A percentile compares a stretch with the other conserved stretches of the same genome.
phyloP scores from a whole-genome alignment of 192 early-diverging fungal species.

The Tieghemiomyces parasiticus region DNA sequence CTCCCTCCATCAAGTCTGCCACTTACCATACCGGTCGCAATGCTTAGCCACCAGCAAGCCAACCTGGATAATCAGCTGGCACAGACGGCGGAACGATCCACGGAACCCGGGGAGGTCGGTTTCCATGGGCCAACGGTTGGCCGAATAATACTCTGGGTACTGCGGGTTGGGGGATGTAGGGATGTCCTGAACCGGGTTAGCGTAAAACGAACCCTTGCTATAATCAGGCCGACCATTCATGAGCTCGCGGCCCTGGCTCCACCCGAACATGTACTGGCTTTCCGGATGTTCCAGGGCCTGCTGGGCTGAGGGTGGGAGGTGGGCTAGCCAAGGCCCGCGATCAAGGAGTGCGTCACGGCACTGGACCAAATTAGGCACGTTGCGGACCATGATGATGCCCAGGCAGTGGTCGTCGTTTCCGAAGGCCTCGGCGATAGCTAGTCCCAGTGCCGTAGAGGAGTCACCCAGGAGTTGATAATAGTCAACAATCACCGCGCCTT shows the following conservation, averaged over 20 bases:
- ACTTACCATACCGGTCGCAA: constrained; percentile 35
- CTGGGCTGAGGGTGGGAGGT: constrained; percentile 31
- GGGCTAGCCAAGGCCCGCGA: constrained; percentile 35
- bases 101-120: constrained; percentile 32
- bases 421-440: constrained; percentile 34
- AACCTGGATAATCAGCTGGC: constrained; percentile 35
- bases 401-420: constrained; percentile 31
- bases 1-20: no score
- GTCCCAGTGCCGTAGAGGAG: constrained; percentile 19
- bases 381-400: constrained; percentile 38
- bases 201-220: constrained; percentile 49
- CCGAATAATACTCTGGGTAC: constrained; percentile 34
- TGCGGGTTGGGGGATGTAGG: no score
- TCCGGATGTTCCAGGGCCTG: constrained; percentile 28
- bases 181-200: constrained; percentile 33
- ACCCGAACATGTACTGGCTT: constrained; percentile 46
- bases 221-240: constrained; percentile 50
- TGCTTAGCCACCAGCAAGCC: constrained; percentile 36
- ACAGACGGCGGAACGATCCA: constrained; percentile 37
- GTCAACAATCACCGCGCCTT: constrained; percentile 26
- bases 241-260: constrained; percentile 53
- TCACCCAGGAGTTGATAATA: constrained; percentile 28
- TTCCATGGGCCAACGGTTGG: constrained; percentile 42
- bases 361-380: constrained; percentile 31
- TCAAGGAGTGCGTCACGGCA: constrained; percentile 30